Conservation (phyloP, 129 eudicot species). For the Rutidosis leptorrhynchoides region DNA sequence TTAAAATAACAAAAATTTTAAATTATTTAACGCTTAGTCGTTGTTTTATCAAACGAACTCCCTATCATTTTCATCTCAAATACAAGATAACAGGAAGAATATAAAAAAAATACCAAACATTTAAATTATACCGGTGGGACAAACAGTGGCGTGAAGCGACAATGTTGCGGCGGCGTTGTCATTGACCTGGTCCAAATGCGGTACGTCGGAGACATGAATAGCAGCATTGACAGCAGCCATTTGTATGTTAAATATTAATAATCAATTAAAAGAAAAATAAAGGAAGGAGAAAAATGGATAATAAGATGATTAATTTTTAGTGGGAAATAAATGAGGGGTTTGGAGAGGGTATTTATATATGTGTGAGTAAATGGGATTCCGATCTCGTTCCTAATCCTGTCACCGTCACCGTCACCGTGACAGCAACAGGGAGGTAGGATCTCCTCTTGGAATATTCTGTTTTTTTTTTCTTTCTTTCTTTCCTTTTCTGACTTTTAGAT, state of each 20-base stretch:
- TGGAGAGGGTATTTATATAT: constrained; percentile 40
- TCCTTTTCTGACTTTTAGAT: not conserved
- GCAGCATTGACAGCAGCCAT: constrained; percentile 81
- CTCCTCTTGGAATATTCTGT: constrained; percentile 42
- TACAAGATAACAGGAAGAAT: no score
- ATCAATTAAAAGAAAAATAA: no score
- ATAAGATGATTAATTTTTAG: no score
- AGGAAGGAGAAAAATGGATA: no score
- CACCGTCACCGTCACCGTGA: constrained; percentile 36
- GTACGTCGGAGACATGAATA: constrained; percentile 77
- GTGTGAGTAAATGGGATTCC: not conserved
- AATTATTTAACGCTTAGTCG: no score
- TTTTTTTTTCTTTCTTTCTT: no score
- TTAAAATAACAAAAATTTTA: no score
- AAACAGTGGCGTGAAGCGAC: constrained; percentile 44
- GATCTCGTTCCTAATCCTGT: constrained; percentile 19
- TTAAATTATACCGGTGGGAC: constrained; percentile 36
- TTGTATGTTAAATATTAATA: not conserved
- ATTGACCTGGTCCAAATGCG: constrained; percentile 63
- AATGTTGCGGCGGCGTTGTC: constrained; percentile 46
- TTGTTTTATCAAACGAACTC: no score
- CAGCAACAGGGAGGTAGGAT: constrained; percentile 30
- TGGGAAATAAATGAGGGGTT: constrained; percentile 24
- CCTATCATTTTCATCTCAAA: no score
- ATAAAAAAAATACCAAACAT: no score